Conservation (phyloP, 139 green algal species). For the Coelastrella sp. region DNA sequence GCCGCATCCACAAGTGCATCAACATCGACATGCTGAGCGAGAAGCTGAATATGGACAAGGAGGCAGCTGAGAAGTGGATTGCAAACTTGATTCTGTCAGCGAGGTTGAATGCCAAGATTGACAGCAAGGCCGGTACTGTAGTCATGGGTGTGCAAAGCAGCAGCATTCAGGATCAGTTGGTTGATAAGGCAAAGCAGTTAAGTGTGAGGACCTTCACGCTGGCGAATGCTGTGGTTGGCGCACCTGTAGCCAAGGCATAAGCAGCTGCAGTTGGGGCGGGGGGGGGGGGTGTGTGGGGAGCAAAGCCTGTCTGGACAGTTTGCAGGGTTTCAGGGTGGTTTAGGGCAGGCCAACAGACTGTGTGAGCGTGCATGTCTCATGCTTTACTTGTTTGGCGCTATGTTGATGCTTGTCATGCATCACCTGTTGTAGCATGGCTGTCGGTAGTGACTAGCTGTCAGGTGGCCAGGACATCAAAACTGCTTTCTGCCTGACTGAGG, state of each 20-base stretch:
- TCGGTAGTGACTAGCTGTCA: no score
- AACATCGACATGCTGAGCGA: slow-evolving; percentile 90
- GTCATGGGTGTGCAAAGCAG: slow-evolving; percentile 89
- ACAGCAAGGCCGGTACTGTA: slow-evolving; percentile 93
- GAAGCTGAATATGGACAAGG: slow-evolving; percentile 90
- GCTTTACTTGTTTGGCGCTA: no score
- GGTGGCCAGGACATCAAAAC: no score
- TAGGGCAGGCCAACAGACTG: no score
- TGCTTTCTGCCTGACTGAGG: no score
- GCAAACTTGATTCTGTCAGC: slow-evolving; percentile 94
- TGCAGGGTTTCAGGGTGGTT: no score
- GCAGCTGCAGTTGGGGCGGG: no score
- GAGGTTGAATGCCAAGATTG: slow-evolving; percentile 97
- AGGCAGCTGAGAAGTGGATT: slow-evolving; percentile 96
- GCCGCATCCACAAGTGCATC: slow-evolving; percentile 81
- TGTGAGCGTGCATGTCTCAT: no score
- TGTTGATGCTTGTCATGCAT: no score
- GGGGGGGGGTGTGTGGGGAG: no score
- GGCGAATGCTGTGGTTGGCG: slow-evolving; percentile 88
- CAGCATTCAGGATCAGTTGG: slow-evolving; percentile 77
- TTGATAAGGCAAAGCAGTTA: slow-evolving; percentile 93
- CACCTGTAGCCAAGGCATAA: slow-evolving; percentile 39
- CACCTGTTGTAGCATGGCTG: no score
- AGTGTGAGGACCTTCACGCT: slow-evolving; percentile 91
- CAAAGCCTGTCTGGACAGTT: no score